Base-by-base conservation (phyloP, 768 basidiomycete species). In the Suillus alpinus region DNA sequence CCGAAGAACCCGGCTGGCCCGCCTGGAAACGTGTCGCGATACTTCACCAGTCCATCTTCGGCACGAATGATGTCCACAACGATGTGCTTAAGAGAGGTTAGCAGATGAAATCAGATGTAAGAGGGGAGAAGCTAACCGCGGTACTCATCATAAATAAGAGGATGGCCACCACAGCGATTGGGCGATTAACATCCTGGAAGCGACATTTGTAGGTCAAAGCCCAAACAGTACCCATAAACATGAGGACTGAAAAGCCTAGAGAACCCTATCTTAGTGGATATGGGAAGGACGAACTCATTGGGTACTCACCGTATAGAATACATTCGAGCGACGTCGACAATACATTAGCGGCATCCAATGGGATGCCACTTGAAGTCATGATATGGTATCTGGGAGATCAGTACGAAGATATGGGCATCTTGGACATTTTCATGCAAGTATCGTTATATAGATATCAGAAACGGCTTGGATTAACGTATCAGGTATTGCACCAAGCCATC, bases 1-100 rank as follows among this genome's bases (percentile, higher is more conserved):
- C 63, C 65, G 56, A 72, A 71, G 56, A 62, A 72, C 2, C 61
- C 67, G 12, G 58, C 4, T 3, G 71, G 69, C 2, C 71, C 71
- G 4, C 69, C 67, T 12, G 65, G 66, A 20, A 59, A 60, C 2
- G 55, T 63, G 41, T 66, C 62, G 9, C 71, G 64, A 46, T 63
- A 55, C 31, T n/a, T 39, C 6, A 72, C 61, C 3, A 72, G 62
- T 9, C 69, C 71, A 10, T 61, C 56, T 57, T 63, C 32, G 6
- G 65, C 9, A n/a, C 67, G 65, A 4, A 60, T 56, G 46, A 66
- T 61, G 50, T 68, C 65, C 7, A 59, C 52, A 16, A 44, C 58
- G 20, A 65, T 52, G 41, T 67, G 64, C 64, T 65, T 37, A 10
- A 23, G 39, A 32, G 50, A 29, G 3, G 16, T 36, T 26, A 10